Conservation (phyloP, 140 eudicot genomes). For the Oenanthe javanica region DNA sequence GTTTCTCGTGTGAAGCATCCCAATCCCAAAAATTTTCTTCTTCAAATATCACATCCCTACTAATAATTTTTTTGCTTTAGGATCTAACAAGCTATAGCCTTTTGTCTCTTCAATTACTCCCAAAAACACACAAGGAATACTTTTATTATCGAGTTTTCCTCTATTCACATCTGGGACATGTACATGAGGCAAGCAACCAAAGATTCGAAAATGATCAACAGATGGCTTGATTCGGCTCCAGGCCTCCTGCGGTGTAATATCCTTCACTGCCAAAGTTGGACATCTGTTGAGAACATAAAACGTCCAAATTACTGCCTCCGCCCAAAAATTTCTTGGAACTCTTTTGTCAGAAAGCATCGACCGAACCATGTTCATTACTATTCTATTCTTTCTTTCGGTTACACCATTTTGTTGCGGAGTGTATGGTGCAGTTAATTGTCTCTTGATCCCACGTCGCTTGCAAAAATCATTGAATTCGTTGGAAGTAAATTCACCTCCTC, state of each 20-base stretch:
- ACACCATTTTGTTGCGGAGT: not conserved
- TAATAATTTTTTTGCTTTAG: not conserved
- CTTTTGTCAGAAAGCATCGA: not conserved
- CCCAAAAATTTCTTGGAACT: not conserved
- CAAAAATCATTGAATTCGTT: not conserved
- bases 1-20: too few relatives aligned
- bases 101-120: not conserved
- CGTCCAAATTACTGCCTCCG: not conserved
- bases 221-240: not conserved
- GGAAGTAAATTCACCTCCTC: not conserved
- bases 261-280: not conserved
- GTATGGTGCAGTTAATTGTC: not conserved
- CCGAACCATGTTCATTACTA: not conserved
- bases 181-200: not conserved
- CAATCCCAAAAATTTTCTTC: too few relatives aligned
- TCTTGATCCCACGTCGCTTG: not conserved
- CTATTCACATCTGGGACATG: not conserved
- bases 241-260: not conserved
- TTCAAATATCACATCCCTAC: too few relatives aligned
- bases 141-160: not conserved
- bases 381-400: not conserved
- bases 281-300: not conserved
- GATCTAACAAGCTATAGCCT: not conserved
- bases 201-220: not conserved
- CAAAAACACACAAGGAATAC: not conserved